Evolutionary conservation across 225 moss, liverwort and hornwort genomes (phyloP).

Genomic region (Physcomitrium patens): DNA sequence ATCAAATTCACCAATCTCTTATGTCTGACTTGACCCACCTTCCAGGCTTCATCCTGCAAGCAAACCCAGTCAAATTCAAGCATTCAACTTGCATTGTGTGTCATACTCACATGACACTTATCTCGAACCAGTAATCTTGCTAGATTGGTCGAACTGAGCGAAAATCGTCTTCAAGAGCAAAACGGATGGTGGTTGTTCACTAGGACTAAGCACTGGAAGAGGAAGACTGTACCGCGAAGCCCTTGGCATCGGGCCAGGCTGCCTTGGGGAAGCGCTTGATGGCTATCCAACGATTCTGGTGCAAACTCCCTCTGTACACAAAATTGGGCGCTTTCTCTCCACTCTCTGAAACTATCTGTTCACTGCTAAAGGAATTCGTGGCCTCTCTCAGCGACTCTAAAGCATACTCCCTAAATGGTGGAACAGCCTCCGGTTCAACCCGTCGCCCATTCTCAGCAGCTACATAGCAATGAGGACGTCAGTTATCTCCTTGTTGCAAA

Average conservation of each 20-base stretch:
- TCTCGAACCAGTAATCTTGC: conserved; percentile 1
- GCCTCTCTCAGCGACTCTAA: conserved; percentile 78
- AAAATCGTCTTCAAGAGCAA: conserved; percentile 2
- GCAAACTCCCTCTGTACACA: conserved; percentile 85
- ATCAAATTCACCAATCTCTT: conserved; percentile 84
- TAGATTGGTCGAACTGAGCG: not conserved
- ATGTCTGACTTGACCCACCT: conserved; percentile 84
- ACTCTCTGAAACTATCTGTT: conserved; percentile 84
- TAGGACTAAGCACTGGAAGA: conserved; percentile 1
- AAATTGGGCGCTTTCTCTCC: conserved; percentile 92
- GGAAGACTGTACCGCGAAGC: conserved; percentile 62
- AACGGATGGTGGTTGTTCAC: not conserved
- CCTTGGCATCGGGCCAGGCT: conserved; percentile 92
- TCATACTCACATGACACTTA: not conserved
- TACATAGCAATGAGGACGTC: conserved; percentile 13
- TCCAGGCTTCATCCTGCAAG: conserved; percentile 80
- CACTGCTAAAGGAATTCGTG: conserved; percentile 79
- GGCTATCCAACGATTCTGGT: conserved; percentile 86
- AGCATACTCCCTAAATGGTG: conserved; percentile 70
- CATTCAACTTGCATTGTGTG: not conserved
- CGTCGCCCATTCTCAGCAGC: conserved; percentile 69
- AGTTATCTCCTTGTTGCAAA: conserved; percentile 6
- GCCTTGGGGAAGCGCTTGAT: conserved; percentile 86
- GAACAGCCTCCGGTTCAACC: conserved; percentile 63
- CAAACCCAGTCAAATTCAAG: conserved; percentile 16